A percentile compares a stretch with the other conserved stretches of the same genome.
Conservation (phyloP, 2,329 filamentous ascomycete species). For the Aureobasidium vineae region DNA sequence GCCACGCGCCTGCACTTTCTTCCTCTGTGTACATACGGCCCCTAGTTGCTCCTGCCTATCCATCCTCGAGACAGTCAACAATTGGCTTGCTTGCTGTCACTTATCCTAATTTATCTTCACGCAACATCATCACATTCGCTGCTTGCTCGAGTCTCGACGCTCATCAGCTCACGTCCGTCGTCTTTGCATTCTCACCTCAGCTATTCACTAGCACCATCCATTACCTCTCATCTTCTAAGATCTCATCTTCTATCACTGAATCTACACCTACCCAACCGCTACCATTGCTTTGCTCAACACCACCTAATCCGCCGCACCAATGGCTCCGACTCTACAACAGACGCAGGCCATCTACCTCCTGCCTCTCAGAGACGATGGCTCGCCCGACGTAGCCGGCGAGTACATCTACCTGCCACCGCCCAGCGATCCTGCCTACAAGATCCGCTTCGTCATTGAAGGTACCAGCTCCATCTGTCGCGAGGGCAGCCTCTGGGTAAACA, state of each 20-base stretch:
- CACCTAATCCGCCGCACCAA: slow-evolving; percentile 28
- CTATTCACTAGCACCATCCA: slow-evolving; percentile 5
- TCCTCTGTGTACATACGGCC: slow-evolving; percentile 16
- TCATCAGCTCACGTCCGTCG: background rate
- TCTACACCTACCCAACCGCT: background rate
- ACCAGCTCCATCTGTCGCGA: slow-evolving; percentile 93
- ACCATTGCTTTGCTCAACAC: background rate
- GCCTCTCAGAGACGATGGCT: slow-evolving; percentile 87
- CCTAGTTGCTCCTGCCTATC: slow-evolving; percentile 15
- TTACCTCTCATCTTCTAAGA: background rate
- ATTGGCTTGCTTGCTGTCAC: background rate
- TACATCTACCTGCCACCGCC: slow-evolving; percentile 91
- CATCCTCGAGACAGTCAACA: slow-evolving; percentile 17
- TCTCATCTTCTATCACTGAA: background rate
- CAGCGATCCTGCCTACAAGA: slow-evolving; percentile 66
- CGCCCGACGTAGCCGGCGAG: slow-evolving; percentile 80
- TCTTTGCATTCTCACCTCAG: background rate
- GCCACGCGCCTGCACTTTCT: slow-evolving; percentile 21
- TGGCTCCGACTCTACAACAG: slow-evolving; percentile 41
- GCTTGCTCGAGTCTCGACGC: slow-evolving; percentile 12
- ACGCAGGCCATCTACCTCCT: slow-evolving; percentile 69
- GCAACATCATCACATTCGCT: slow-evolving; percentile 14
- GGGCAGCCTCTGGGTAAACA: slow-evolving; percentile 95
- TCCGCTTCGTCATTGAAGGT: slow-evolving; percentile 90
- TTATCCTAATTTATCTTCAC: background rate